Conservation (phyloP, 2,329 filamentous ascomycete species). For the Pseudonectria buxi region DNA sequence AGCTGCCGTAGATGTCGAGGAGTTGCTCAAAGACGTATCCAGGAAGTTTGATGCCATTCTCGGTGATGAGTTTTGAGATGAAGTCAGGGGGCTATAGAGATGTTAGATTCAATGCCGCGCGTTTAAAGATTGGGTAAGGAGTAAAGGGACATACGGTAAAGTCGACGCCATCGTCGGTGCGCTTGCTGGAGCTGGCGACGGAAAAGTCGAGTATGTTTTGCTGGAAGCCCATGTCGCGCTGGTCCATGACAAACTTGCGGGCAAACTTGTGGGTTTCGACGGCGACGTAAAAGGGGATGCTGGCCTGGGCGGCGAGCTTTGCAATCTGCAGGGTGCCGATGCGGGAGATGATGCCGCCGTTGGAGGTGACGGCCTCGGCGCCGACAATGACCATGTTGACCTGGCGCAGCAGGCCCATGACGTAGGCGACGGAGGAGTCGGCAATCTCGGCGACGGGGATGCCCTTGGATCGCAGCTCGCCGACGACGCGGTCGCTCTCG, state of each 20-base stretch:
- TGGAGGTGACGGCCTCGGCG: conserved; percentile 84
- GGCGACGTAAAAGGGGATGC: conserved; percentile 81
- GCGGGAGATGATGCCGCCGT: conserved; percentile 84
- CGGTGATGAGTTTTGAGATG: conserved; percentile 68
- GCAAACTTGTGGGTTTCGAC: conserved; percentile 97
- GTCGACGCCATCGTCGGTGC: conserved; percentile 55
- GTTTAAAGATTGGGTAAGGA: neutral
- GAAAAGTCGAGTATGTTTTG: conserved; percentile 72
- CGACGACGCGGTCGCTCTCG: conserved; percentile 67
- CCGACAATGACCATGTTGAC: conserved; percentile 64
- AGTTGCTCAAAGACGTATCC: conserved; percentile 65
- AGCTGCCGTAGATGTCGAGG: conserved; percentile 52
- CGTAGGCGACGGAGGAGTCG: conserved; percentile 67
- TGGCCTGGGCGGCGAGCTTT: conserved; percentile 61
- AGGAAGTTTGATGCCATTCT: conserved; percentile 64
- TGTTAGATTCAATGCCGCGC: neutral
- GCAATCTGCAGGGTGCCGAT: conserved; percentile 85
- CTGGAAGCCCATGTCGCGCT: conserved; percentile 71
- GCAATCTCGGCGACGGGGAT: conserved; percentile 65
- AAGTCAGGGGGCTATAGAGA: conserved; percentile 52
- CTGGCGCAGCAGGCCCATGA: conserved; percentile 47
- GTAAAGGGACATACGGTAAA: conserved; percentile 52
- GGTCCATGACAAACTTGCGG: conserved; percentile 72
- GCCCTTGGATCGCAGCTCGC: conserved; percentile 62
- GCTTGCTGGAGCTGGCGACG: conserved; percentile 41